Evolutionary conservation across 768 basidiomycete genomes (phyloP).

Genomic region (Dendrothele bispora): DNA sequence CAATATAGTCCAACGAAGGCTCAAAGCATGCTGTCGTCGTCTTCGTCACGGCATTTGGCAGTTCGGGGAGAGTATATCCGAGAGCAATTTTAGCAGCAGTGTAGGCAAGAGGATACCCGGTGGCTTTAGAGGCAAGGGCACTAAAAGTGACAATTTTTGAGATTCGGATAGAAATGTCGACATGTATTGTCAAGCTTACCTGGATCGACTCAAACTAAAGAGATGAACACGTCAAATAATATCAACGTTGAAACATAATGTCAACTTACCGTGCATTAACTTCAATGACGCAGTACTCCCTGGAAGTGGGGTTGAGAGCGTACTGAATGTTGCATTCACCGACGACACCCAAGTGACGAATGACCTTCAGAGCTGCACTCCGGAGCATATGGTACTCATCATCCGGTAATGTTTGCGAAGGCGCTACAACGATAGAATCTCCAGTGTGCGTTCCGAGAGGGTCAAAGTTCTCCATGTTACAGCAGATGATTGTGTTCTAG

Average conservation of each 20-base stretch:
- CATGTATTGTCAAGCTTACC: constrained; percentile 32
- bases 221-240: background rate
- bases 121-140: constrained; percentile 97
- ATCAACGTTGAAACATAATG: constrained; percentile 4
- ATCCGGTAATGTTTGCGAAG: constrained; percentile 95
- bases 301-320: constrained; percentile 88
- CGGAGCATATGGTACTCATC: constrained; percentile 99
- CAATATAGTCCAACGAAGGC: constrained; percentile 97
- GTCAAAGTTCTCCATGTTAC: constrained; percentile 99
- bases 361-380: constrained; percentile 94
- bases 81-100: constrained; percentile 99
- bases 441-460: constrained; percentile 99
- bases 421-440: constrained; percentile 98
- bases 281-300: constrained; percentile 98
- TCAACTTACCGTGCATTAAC: constrained; percentile 82
- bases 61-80: constrained; percentile 94
- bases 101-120: constrained; percentile 98
- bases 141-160: constrained; percentile 36
- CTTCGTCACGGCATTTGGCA: constrained; percentile 98
- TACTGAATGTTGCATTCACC: constrained; percentile 99
- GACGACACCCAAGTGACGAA: constrained; percentile 87
- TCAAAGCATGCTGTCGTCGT: constrained; percentile 99
- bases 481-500: constrained; percentile 98
- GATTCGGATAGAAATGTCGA: constrained; percentile 1
- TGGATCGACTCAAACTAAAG: constrained; percentile 76